phyloP scores from a whole-genome alignment of 176 grass and related monocot genomes.

The Chloris gayana region DNA sequence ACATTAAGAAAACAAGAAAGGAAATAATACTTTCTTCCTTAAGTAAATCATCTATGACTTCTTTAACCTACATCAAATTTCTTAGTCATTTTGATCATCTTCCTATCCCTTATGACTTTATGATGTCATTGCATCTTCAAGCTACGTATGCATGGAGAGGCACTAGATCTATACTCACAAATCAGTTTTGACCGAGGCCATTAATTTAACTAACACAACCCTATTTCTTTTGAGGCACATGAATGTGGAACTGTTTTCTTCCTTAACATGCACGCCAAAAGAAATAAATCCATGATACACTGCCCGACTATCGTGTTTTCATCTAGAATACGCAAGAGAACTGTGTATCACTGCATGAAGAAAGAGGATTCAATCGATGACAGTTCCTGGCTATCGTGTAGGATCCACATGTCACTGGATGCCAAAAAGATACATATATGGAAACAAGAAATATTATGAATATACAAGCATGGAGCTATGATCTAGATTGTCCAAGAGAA shows the following conservation, averaged over 20 bases:
- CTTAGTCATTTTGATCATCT: not conserved
- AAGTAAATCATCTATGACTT: too few relatives aligned
- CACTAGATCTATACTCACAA: not conserved
- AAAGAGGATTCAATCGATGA: too few relatives aligned
- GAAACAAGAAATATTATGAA: not conserved
- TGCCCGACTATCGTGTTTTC: too few relatives aligned
- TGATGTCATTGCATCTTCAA: not conserved
- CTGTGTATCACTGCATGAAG: too few relatives aligned
- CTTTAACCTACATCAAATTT: not conserved
- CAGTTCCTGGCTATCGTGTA: not conserved
- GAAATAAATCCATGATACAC: too few relatives aligned
- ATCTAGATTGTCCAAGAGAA: not conserved
- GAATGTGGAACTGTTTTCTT: not conserved
- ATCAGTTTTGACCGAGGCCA: not conserved
- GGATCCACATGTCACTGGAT: not conserved
- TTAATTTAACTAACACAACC: not conserved
- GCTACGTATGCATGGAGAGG: too few relatives aligned
- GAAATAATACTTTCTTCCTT: too few relatives aligned
- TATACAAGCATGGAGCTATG: constrained; percentile 19
- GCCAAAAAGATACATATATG: not conserved
- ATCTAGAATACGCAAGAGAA: too few relatives aligned
- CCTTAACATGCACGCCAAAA: too few relatives aligned
- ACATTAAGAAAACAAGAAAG: too few relatives aligned
- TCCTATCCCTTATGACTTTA: not conserved
- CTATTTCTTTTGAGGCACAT: not conserved